These are phyloP conservation scores for Medicago truncatula DNA, from an alignment of 306 rosid genomes.

Conservation along the genomic window MtrunA17r5.0-ANR NC_053046.1:3606001-3606500, in stretches of 20 bases:
- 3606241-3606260: slow-evolving; percentile 84
- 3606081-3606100: neutral
- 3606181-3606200: slow-evolving; percentile 76
- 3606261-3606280: slow-evolving; percentile 87
- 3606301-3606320: slow-evolving; percentile 80
- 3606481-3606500: slow-evolving; percentile 11
- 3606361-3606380: slow-evolving; percentile 4
- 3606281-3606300: slow-evolving; percentile 89
- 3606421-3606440: neutral
- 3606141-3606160: slow-evolving; percentile 98
- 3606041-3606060: slow-evolving; percentile 3
- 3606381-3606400: slow-evolving; percentile 2
- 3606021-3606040: neutral
- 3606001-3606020: slow-evolving; percentile 6
- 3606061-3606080: neutral
- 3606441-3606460: neutral
- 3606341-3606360: slow-evolving; percentile 56
- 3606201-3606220: slow-evolving; percentile 93
- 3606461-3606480: slow-evolving; percentile 11
- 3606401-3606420: slow-evolving; percentile 13
- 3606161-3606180: slow-evolving; percentile 89
- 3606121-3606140: slow-evolving; percentile 65
- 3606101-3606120: slow-evolving; percentile 22
- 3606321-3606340: slow-evolving; percentile 73
- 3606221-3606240: slow-evolving; percentile 82